Percentiles rank a stretch among this genome's conserved stretches.
These are phyloP conservation scores for Galerina marginata DNA, from an alignment of 768 basidiomycete genomes.

Conservation along the genomic window DNA sequence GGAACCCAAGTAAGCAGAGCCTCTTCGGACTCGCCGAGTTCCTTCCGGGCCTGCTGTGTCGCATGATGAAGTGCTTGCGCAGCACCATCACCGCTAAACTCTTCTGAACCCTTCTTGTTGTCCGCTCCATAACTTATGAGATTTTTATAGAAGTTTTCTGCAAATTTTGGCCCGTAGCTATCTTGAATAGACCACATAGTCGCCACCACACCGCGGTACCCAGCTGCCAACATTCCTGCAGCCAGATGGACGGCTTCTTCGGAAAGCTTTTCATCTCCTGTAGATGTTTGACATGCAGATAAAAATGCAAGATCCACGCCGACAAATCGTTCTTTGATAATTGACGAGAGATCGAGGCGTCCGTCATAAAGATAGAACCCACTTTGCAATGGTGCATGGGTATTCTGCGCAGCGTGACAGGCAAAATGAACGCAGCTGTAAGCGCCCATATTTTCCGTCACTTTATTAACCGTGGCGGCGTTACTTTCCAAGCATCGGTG, in stretches of 20 bases:
- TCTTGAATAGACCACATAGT: slow-evolving; percentile 17
- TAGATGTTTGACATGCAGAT: neutral
- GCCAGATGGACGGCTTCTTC: slow-evolving; percentile 11
- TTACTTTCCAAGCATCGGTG: neutral
- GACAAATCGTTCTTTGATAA: neutral
- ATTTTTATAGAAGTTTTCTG: neutral
- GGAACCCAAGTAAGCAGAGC: neutral
- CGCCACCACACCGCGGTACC: slow-evolving; percentile 10
- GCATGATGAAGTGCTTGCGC: no score
- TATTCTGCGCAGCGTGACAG: slow-evolving; percentile 5
- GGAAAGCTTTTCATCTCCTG: neutral
- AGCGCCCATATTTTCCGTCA: neutral
- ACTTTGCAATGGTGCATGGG: neutral
- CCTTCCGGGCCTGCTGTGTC: neutral
- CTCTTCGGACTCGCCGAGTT: neutral
- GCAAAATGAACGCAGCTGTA: neutral
- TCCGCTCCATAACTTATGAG: neutral
- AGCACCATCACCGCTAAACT: no score
- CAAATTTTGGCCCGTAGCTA: neutral
- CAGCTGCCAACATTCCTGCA: slow-evolving; percentile 15
- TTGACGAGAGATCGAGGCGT: neutral
- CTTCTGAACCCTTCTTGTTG: no score
- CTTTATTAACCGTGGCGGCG: neutral
- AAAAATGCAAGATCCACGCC: slow-evolving; percentile 1
- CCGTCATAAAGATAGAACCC: neutral